Percentiles rank a stretch among this genome's conserved stretches.
Conservation (phyloP, 805 yeast genomes). For the Hemisphaericaspora nanyangensis region DNA sequence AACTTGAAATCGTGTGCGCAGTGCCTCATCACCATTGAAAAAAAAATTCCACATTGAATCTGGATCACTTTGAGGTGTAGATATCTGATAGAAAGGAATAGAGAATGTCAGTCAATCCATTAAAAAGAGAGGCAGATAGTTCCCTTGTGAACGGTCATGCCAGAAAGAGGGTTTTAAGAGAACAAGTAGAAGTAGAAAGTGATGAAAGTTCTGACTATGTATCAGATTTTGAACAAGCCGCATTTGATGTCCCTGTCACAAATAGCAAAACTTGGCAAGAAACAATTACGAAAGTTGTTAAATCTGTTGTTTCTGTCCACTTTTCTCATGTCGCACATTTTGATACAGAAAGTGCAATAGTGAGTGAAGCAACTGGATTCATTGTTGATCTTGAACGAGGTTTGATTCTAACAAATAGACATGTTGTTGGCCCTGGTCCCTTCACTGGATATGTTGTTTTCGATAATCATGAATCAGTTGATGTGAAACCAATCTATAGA, state of each 20-base stretch:
- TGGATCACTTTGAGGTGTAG: too few relatives aligned
- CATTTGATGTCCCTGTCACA: constrained; percentile 11
- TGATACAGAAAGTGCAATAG: constrained; percentile 78
- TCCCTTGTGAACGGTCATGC: constrained; percentile 3
- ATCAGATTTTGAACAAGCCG: constrained; percentile 12
- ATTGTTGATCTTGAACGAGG: constrained; percentile 83
- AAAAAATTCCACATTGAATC: too few relatives aligned
- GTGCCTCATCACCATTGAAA: too few relatives aligned
- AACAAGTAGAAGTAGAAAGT: constrained; percentile 3
- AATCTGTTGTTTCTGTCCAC: constrained; percentile 84
- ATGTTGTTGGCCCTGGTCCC: constrained; percentile 95
- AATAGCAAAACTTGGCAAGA: constrained; percentile 56
- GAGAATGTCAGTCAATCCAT: constrained; percentile 2
- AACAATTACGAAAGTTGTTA: constrained; percentile 77
- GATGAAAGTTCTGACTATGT: constrained; percentile 6
- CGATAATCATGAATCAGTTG: constrained; percentile 92
- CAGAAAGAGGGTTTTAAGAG: constrained; percentile 1
- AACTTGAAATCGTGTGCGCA: too few relatives aligned
- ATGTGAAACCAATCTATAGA: constrained; percentile 78
- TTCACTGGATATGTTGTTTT: constrained; percentile 88
- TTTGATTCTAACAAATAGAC: constrained; percentile 85
- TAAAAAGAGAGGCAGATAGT: constrained; percentile 7
- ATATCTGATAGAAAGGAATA: too few relatives aligned
- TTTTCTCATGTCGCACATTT: constrained; percentile 83
- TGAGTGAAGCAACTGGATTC: constrained; percentile 93